Base-by-base conservation (phyloP, 345 rosid species). In the Salix caprea region DNA sequence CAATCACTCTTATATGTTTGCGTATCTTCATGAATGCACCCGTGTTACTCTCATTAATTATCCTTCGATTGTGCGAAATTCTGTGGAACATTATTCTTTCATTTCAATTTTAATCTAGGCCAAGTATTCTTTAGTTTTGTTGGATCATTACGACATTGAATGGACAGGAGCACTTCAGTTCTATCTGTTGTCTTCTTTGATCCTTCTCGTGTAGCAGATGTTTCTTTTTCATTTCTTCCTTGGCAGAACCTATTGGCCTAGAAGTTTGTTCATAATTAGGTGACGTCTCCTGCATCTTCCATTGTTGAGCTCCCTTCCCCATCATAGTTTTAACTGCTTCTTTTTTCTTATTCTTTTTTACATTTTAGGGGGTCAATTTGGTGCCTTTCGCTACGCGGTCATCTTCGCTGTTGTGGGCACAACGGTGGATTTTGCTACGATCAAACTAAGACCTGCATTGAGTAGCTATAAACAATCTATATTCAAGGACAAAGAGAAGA, bases 311-410 rank as follows among this genome's bases (percentile, higher is more conserved):
- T 56, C 44, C 21, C 30, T 32, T 37, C 26, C 19, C 32, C 39
- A 34, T 19, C 9, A n/a, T 19, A 10, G 46, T 42, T 11, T 67
- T 6, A 26, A 46, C 4, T 36, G n/a, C n/a, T 0, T 40, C n/a
- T 0, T 40, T 40, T 40, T 2, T 6, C 23, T 16, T 26, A n/a
- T 26, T 26, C 28, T 26, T 40, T 40, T 2, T 79, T 24, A 68
- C 71, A 50, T 80, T 78, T 39, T 78, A 94, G 98, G 94, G 68
- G 98, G 98, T 70, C 95, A 78, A 79, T 40, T 14, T 14, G 98
- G 97, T 81, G 97, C 97, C 36, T 54, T 86, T 1, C 90, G 93
- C n/a, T 94, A 91, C 82, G 90, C 95, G 0, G 9, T 87, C 74
- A 78, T 87, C n/a, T 92, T 91, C 76, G 87, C 97, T 11, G 82